phyloP scores from a whole-genome alignment of 257 asterid species.

The Solanum neorickii region DNA sequence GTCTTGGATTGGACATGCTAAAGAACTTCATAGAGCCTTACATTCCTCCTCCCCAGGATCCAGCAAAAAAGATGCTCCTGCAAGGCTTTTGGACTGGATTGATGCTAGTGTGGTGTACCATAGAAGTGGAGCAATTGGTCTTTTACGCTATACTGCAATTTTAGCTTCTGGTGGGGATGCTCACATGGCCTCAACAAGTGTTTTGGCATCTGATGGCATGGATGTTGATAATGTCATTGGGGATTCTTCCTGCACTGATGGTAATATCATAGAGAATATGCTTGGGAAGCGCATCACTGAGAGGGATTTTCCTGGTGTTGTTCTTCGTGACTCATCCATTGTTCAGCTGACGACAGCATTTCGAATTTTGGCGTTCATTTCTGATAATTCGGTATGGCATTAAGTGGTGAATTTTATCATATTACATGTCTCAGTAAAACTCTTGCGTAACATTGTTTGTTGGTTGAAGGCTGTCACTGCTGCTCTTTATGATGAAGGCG shows the following conservation, averaged over 20 bases:
- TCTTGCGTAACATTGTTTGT: background rate
- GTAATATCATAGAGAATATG: constrained; percentile 72
- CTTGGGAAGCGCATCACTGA: constrained; percentile 88
- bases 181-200: constrained; percentile 80
- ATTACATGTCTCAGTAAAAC: background rate
- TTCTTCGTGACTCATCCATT: constrained; percentile 78
- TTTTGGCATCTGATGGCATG: constrained; percentile 86
- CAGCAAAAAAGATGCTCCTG: constrained; percentile 88
- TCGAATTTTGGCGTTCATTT: constrained; percentile 82
- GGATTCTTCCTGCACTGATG: constrained; percentile 64
- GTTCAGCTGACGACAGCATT: constrained; percentile 89
- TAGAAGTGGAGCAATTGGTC: constrained; percentile 72
- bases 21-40: constrained; percentile 52
- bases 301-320: constrained; percentile 85
- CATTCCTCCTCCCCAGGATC: constrained; percentile 68
- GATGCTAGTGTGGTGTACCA: constrained; percentile 97
- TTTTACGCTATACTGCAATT: constrained; percentile 61
- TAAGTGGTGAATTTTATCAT: background rate
- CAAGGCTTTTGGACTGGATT: constrained; percentile 91
- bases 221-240: constrained; percentile 86
- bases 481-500: constrained; percentile 88
- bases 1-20: constrained; percentile 70
- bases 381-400: constrained; percentile 60
- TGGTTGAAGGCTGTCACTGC: constrained; percentile 68
- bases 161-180: constrained; percentile 95